Base-by-base conservation (phyloP, 805 yeast genomes). In the Priceomyces fermenticarens region DNA sequence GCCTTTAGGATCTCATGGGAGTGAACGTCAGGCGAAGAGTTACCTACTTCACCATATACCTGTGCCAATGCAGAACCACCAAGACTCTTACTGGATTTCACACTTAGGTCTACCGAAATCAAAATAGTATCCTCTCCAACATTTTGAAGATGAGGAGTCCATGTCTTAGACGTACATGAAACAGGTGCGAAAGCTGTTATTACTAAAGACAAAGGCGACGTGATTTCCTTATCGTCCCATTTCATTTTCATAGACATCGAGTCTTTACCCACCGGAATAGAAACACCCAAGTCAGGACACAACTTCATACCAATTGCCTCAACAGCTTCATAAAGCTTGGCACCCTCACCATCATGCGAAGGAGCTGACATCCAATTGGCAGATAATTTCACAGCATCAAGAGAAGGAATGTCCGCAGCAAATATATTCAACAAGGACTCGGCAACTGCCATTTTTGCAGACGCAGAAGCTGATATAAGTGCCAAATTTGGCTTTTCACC, bases 321-420 rank as follows among this genome's bases (percentile, higher is more conserved):
- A 35, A 93, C 99, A 35, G 97, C 99, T 65, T 89, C 97, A 60
- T 91, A 93, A 47, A 93, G 73, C 47, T 88, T 90, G 39, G 95
- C 77, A 46, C 99, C 99, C 67, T 93, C 99, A 55, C 98, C 98
- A 15, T 80, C 80, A 55, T 90, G 95, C 28, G 91, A 75, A 20
- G 99, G 96, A 37, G 98, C 90, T 9, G 97, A 83, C 99, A 93
- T 93, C 99, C 99, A 93, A 72, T 93, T 93, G 35, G 99, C 99
- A 39, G 96, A 87, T 44, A 93, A 69, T 58, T 90, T 88, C 41
- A 93, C 81, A 49, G 81, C 76, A 47, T 81, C 82, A 45, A 91
- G 71, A 6, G 81, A 70, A 44, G 83, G 78, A 44, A 93, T 75
- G 62, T 93, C 95, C 30, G 98, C 95, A 29, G 99, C 97, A 53